Conservation (phyloP, 305 asterid species). For the Lippia alba region DNA sequence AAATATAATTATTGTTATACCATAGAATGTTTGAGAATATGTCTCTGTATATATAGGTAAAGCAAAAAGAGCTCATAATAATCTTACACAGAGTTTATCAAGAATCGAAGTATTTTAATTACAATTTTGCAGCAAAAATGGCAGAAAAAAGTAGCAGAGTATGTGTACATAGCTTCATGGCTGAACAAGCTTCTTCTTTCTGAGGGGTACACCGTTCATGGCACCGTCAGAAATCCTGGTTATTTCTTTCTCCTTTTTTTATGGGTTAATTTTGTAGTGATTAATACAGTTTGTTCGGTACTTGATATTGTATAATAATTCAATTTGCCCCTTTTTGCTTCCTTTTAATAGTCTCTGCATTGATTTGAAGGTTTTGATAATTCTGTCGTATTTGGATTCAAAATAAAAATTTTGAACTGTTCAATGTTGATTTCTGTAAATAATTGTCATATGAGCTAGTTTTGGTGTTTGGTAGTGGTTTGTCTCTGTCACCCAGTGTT, state of each 20-base stretch:
- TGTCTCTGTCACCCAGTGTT: background rate
- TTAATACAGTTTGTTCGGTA: background rate
- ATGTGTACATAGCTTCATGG: constrained; percentile 54
- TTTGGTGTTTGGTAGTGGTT: background rate
- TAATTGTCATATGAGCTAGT: background rate
- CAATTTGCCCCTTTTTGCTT: background rate
- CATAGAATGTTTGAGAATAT: no score
- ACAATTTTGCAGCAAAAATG: constrained; percentile 19
- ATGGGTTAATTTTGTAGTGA: background rate
- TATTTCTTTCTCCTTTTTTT: background rate
- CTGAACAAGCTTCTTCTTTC: constrained; percentile 51
- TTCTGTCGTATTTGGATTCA: background rate
- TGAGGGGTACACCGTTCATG: constrained; percentile 47
- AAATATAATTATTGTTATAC: no score
- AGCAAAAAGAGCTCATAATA: no score
- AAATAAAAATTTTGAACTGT: background rate
- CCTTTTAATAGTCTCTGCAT: background rate
- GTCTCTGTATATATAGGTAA: no score
- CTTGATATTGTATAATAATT: background rate
- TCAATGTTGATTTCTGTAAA: background rate
- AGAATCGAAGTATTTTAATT: no score
- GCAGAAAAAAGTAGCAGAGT: constrained; percentile 31
- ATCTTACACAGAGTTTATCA: no score
- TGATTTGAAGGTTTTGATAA: background rate
- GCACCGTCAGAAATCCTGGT: constrained; percentile 58